A percentile compares a stretch with the other conserved stretches of the same genome.
Evolutionary conservation across 176 grass and related monocot genomes (phyloP).

Genomic region (Carex pumila): DNA sequence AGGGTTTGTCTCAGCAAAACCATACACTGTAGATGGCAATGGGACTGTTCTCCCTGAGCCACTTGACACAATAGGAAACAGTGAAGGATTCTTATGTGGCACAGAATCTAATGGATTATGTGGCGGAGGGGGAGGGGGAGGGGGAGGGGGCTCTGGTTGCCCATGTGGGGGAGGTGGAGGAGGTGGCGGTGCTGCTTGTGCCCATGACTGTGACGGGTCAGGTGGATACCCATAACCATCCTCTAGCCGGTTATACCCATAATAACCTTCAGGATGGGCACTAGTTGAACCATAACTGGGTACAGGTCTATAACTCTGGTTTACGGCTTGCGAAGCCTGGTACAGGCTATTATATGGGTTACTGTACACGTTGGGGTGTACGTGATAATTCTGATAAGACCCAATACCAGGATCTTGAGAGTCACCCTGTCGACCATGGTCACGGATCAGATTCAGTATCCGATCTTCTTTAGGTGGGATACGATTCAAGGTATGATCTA

Average conservation of each 20-base stretch:
- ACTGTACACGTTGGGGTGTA: conserved; percentile 20
- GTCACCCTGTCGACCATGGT: conserved; percentile 50
- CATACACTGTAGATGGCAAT: conserved; percentile 21
- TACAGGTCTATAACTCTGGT: conserved; percentile 11
- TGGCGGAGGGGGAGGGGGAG: conserved; percentile 23
- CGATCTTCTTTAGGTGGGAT: conserved; percentile 41
- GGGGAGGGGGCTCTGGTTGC: background rate
- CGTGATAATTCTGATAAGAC: conserved; percentile 25
- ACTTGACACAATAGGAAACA: conserved; percentile 60
- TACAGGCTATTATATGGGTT: conserved; percentile 21
- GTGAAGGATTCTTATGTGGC: background rate
- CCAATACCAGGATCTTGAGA: conserved; percentile 21
- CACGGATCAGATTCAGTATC: conserved; percentile 55
- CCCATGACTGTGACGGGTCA: conserved; percentile 6
- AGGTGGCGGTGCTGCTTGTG: background rate
- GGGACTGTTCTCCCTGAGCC: conserved; percentile 3
- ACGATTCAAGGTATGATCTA: conserved; percentile 12
- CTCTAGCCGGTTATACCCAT: background rate
- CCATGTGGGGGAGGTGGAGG: conserved; percentile 17
- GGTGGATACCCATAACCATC: conserved; percentile 24
- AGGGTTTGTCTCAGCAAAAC: conserved; percentile 25
- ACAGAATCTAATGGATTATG: conserved; percentile 19
- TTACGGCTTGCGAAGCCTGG: conserved; percentile 13
- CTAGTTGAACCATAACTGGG: conserved; percentile 23
- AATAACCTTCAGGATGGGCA: conserved; percentile 14